Conservation (phyloP, 768 basidiomycete genomes). For the Lactarius evosmus region DNA sequence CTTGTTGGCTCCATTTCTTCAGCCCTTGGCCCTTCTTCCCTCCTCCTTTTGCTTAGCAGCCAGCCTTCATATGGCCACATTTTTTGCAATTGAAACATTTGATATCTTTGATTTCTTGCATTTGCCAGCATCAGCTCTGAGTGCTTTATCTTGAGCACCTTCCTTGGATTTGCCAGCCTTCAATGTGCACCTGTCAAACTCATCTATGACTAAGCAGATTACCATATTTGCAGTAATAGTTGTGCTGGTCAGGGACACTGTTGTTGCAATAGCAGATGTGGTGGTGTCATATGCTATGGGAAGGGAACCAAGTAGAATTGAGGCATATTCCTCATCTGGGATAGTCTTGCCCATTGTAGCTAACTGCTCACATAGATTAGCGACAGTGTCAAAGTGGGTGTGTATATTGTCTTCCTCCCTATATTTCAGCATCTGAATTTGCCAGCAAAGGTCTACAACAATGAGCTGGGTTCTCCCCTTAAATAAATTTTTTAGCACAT, state of each 20-base stretch:
- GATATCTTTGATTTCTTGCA: neutral
- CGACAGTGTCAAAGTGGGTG: conserved; percentile 35
- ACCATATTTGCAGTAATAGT: conserved; percentile 29
- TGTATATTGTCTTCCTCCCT: conserved; percentile 35
- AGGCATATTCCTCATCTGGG: conserved; percentile 34
- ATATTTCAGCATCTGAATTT: conserved; percentile 33
- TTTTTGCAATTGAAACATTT: conserved; percentile 35
- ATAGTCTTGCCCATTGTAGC: conserved; percentile 36
- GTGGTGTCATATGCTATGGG: conserved; percentile 37
- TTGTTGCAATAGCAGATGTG: conserved; percentile 34
- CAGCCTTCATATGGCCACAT: conserved; percentile 31
- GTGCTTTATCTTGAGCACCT: conserved; percentile 10
- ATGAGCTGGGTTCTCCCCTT: conserved; percentile 34
- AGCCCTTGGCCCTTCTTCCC: conserved; percentile 40
- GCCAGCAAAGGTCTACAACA: conserved; percentile 32
- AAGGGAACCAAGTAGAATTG: conserved; percentile 39
- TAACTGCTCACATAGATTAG: conserved; percentile 36
- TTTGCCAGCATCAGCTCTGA: neutral
- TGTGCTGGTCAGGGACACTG: conserved; percentile 29
- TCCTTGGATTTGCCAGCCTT: neutral
- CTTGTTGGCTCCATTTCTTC: conserved; percentile 29
- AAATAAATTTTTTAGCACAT: conserved; percentile 31
- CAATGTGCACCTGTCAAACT: conserved; percentile 29
- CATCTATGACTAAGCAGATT: conserved; percentile 28
- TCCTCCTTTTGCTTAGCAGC: conserved; percentile 38